Evolutionary conservation across 2,329 filamentous ascomycete genomes (phyloP), one percentile per base, ranked within the genome.

Genomic region (Paecilomyces fulvus): DNA sequence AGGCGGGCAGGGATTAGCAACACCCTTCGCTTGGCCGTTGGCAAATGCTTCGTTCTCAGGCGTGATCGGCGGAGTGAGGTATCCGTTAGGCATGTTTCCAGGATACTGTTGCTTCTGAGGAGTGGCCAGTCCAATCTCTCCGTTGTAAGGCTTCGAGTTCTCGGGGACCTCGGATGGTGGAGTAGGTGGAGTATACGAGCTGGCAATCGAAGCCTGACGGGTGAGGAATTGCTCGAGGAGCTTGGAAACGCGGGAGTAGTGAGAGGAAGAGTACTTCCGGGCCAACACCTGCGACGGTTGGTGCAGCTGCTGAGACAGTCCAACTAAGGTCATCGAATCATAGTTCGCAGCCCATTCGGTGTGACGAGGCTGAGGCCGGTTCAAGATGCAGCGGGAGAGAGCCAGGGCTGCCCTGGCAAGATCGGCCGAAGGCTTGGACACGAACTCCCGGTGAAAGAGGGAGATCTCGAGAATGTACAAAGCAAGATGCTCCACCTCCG

Each of bases 401-500:
- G 90, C 90, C 56, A 97, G 80, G 10, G 92, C 90, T 49, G 91
- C 88, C 63, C 90, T 83, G 49, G 94, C 92, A 81, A 99, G 90
- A 62, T 92, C 87, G 0, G 92, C 96, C 20, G 94, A 91, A 68
- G 88, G 88, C 56, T 88, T 91, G 14, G 92, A 94, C 60, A 99
- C 92, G 67, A 99, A 99, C 63, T 97, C 94, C 68, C 92, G 89
- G 78, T 97, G 90, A 76, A 96, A 99, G 48, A 97, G 80, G 50
- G 92, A 90, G 66, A 97, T 92, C 77, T 99, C 94, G 69, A 89
- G 87, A 60, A 99, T 88, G 78, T 97, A 99, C 60, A 89, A 82
- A 17, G 92, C 86, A 89, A 99, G 92, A 74, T 95, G 88, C 77
- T 97, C 90, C 21, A 96, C 87, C 75, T 96, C 92, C 23, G 85